phyloP scores from a whole-genome alignment of 306 rosid genomes.

The Casuarina equisetifolia region DNA sequence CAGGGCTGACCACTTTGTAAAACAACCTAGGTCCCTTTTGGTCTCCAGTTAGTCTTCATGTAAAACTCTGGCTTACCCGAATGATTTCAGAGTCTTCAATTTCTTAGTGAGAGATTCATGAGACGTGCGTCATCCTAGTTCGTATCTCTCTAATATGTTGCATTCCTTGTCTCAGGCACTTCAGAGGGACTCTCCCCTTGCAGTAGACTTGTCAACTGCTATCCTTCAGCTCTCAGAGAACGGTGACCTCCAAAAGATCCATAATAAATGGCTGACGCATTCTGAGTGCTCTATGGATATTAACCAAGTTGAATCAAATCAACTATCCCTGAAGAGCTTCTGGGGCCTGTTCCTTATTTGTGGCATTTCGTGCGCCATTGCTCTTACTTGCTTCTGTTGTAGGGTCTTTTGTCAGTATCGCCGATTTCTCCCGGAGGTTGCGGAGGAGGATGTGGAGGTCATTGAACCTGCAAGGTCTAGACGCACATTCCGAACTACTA shows the following conservation, averaged over 20 bases:
- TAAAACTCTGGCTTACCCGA: not conserved
- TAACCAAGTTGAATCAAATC: slow-evolving; percentile 35
- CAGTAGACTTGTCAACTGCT: slow-evolving; percentile 81
- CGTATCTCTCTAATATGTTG: not conserved
- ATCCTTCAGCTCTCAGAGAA: slow-evolving; percentile 90
- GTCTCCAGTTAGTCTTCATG: not conserved
- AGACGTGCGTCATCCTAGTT: not conserved
- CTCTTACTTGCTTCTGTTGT: slow-evolving; percentile 50
- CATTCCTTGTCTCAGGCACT: slow-evolving; percentile 56
- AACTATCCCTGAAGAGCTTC: slow-evolving; percentile 66
- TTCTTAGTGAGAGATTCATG: not conserved
- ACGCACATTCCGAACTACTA: slow-evolving; percentile 31
- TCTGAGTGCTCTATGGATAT: slow-evolving; percentile 38
- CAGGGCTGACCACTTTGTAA: not conserved
- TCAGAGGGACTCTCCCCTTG: slow-evolving; percentile 91
- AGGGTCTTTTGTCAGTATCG: slow-evolving; percentile 53
- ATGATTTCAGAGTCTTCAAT: not conserved
- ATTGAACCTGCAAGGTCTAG: slow-evolving; percentile 32
- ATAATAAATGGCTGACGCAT: slow-evolving; percentile 65
- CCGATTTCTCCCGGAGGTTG: slow-evolving; percentile 44
- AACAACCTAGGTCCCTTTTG: not conserved
- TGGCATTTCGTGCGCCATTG: slow-evolving; percentile 53
- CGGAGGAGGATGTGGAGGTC: slow-evolving; percentile 33
- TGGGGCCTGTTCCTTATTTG: slow-evolving; percentile 83
- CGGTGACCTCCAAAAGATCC: slow-evolving; percentile 76